Evolutionary conservation across 257 asterid genomes (phyloP).

Genomic region (Nicotiana undulata): DNA sequence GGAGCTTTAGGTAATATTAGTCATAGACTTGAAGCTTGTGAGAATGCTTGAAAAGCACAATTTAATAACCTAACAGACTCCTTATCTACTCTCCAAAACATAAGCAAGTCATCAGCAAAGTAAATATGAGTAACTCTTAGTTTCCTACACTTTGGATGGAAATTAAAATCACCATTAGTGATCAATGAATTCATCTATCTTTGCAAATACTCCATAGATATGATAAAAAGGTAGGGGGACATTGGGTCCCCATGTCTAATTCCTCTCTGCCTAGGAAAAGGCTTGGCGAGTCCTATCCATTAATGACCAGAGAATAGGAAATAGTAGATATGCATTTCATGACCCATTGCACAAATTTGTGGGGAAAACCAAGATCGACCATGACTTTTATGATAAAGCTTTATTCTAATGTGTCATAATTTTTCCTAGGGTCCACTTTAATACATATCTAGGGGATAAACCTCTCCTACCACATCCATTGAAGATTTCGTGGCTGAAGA

Average conservation of each 20-base stretch:
- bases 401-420: background rate
- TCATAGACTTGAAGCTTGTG: background rate
- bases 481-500: background rate
- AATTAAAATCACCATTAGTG: no score
- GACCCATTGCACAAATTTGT: background rate
- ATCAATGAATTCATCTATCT: no score
- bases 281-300: background rate
- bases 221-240: no score
- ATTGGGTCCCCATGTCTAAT: background rate
- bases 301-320: background rate
- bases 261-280: background rate
- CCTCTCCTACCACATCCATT: background rate
- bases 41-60: background rate
- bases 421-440: background rate
- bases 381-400: background rate
- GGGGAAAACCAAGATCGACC: background rate
- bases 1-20: background rate
- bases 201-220: no score
- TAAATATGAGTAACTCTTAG: background rate
- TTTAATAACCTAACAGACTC: background rate
- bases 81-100: background rate
- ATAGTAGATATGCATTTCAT: background rate
- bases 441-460: background rate
- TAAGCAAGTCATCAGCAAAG: background rate
- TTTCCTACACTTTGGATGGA: no score